Percentiles rank a stretch among this genome's conserved stretches.
Conservation (phyloP, 2,329 filamentous ascomycete genomes). For the Ambrosiella xylebori region DNA sequence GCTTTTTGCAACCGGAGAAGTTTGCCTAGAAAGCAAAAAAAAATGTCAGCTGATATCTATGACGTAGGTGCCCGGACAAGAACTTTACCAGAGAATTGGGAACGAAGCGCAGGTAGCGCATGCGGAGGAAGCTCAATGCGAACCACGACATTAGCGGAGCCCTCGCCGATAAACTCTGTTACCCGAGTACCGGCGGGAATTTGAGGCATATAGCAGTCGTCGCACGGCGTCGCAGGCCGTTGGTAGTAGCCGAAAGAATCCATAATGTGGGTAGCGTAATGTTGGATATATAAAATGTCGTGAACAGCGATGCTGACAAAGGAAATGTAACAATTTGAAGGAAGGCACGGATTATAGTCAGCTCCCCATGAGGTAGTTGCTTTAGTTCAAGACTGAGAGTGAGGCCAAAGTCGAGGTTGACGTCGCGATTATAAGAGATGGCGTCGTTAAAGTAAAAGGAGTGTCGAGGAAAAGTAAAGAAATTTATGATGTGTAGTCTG, state of each 20-base stretch:
- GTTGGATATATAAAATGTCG: neutral
- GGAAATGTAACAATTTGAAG: neutral
- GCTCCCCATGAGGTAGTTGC: neutral
- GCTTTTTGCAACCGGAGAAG: conserved; percentile 14
- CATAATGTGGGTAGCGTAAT: neutral
- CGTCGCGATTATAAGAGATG: neutral
- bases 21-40: conserved; percentile 9
- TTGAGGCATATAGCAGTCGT: neutral
- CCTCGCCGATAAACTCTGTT: conserved; percentile 39
- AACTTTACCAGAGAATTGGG: conserved; percentile 20
- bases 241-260: neutral
- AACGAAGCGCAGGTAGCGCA: conserved; percentile 16
- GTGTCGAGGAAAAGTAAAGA: neutral
- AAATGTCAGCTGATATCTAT: neutral
- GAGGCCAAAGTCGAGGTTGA: neutral
- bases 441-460: neutral
- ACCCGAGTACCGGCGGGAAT: conserved; percentile 12
- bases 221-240: neutral
- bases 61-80: neutral
- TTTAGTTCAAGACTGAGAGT: neutral
- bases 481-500: neutral
- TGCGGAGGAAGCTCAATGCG: conserved; percentile 30
- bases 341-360: neutral
- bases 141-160: conserved; percentile 63
- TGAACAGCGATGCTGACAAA: neutral